These are phyloP conservation scores for Pseudoperonospora humuli DNA, from an alignment of 352 stramenopile genomes.

Conservation along the genomic window DNA sequence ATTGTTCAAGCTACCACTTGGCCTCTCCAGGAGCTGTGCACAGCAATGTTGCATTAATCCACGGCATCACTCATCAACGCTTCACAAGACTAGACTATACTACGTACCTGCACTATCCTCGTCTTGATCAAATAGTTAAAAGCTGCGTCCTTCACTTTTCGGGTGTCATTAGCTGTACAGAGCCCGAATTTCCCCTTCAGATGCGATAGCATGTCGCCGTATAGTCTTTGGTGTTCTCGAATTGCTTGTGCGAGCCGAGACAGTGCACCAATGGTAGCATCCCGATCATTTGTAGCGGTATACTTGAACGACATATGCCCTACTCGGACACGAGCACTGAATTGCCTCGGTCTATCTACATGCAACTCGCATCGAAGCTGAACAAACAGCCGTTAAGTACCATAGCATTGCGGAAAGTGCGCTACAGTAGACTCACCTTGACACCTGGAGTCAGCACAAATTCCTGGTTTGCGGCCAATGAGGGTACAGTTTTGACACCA, in stretches of 20 bases:
- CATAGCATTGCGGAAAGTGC: not conserved
- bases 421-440: conserved; percentile 27
- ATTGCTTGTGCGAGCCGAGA: conserved; percentile 30
- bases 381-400: conserved; percentile 7
- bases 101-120: conserved; percentile 38
- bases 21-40: conserved; percentile 19
- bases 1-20: conserved; percentile 10
- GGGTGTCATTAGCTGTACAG: conserved; percentile 25
- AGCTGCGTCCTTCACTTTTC: conserved; percentile 35
- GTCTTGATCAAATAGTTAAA: conserved; percentile 41
- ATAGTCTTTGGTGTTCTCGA: conserved; percentile 32
- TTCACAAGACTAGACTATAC: not conserved
- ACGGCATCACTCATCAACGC: not conserved
- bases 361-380: conserved; percentile 45
- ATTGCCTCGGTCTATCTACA: conserved; percentile 10
- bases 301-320: conserved; percentile 37
- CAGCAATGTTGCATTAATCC: conserved; percentile 7
- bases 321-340: conserved; percentile 26
- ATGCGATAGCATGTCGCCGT: conserved; percentile 34
- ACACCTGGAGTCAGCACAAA: conserved; percentile 45
- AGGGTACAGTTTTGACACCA: conserved; percentile 26
- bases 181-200: conserved; percentile 41
- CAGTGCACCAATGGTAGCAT: conserved; percentile 44
- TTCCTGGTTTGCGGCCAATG: conserved; percentile 53
- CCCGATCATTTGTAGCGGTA: conserved; percentile 23